Conservation (phyloP, 1,139 yeast species). For the Yamadazyma kanchanaburiensis region DNA sequence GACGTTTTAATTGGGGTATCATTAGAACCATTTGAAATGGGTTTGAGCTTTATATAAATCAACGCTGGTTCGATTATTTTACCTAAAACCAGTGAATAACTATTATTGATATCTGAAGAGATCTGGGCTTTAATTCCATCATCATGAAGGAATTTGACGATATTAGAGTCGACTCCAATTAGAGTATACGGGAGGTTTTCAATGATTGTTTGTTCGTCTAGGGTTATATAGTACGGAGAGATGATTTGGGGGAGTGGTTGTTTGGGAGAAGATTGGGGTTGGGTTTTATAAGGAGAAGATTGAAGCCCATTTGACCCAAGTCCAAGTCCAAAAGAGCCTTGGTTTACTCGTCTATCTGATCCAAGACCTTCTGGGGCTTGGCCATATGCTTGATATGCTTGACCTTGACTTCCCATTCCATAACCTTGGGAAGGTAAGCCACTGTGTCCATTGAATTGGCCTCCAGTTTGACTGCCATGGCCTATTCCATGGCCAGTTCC, state of each 20-base stretch:
- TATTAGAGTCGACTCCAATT: slow-evolving; percentile 67
- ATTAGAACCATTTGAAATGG: slow-evolving; percentile 4
- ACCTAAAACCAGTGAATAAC: slow-evolving; percentile 56
- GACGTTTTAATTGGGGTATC: slow-evolving; percentile 63
- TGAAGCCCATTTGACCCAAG: too few species aligned
- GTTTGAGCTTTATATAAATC: slow-evolving; percentile 48
- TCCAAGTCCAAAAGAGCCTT: too few species aligned
- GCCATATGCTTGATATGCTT: too few species aligned
- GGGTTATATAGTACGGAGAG: slow-evolving; percentile 31
- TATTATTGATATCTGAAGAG: slow-evolving; percentile 54
- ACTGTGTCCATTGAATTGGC: too few species aligned
- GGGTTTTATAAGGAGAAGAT: not conserved
- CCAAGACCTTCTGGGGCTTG: too few species aligned
- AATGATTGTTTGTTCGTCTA: slow-evolving; percentile 50
- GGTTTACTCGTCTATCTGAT: too few species aligned
- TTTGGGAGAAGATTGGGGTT: not conserved
- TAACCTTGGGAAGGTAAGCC: too few species aligned
- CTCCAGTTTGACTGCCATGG: too few species aligned
- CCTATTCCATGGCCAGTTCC: too few species aligned
- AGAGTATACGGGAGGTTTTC: slow-evolving; percentile 63
- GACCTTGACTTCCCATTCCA: too few species aligned
- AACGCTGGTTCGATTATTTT: slow-evolving; percentile 71
- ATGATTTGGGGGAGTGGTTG: slow-evolving; percentile 14
- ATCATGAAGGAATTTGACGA: slow-evolving; percentile 47
- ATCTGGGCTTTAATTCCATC: slow-evolving; percentile 28